Percentiles rank a stretch among this genome's conserved stretches.
Conservation (phyloP, 768 basidiomycete species). For the Leccinum incarnatum region DNA sequence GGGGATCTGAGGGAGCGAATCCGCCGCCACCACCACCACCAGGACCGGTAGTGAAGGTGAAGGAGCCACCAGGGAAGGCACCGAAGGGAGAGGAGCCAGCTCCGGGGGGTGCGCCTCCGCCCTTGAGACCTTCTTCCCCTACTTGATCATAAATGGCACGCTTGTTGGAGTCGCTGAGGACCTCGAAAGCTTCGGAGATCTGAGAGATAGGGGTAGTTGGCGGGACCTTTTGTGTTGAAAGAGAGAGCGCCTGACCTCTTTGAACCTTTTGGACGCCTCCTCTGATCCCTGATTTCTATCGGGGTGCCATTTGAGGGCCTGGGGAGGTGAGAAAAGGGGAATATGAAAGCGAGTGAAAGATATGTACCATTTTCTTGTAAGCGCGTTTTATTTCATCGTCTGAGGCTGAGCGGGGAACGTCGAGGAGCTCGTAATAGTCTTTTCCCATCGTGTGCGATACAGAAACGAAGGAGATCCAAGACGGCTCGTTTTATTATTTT, state of each 20-base stretch:
- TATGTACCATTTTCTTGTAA: conserved; percentile 86
- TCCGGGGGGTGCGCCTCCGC: conserved; percentile 54
- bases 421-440: conserved; percentile 88
- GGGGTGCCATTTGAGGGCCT: conserved; percentile 94
- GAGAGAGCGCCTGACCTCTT: conserved; percentile 58
- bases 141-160: conserved; percentile 88
- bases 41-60: conserved; percentile 54
- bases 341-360: neutral
- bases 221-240: no score
- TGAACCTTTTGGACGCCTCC: conserved; percentile 85
- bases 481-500: neutral
- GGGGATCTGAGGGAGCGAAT: conserved; percentile 78
- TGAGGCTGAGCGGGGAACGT: conserved; percentile 64
- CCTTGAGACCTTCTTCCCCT: conserved; percentile 93
- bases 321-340: conserved; percentile 15
- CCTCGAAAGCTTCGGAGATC: conserved; percentile 96
- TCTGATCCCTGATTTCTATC: conserved; percentile 87
- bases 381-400: conserved; percentile 92
- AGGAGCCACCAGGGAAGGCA: conserved; percentile 51
- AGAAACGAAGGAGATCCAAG: no score
- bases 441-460: conserved; percentile 52
- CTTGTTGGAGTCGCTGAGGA: conserved; percentile 84
- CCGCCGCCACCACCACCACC: conserved; percentile 45
- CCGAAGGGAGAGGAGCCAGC: conserved; percentile 43
- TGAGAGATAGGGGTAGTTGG: conserved; percentile 28